phyloP scores from a whole-genome alignment of 768 basidiomycete species.

The Calocybe gangraenosa region DNA sequence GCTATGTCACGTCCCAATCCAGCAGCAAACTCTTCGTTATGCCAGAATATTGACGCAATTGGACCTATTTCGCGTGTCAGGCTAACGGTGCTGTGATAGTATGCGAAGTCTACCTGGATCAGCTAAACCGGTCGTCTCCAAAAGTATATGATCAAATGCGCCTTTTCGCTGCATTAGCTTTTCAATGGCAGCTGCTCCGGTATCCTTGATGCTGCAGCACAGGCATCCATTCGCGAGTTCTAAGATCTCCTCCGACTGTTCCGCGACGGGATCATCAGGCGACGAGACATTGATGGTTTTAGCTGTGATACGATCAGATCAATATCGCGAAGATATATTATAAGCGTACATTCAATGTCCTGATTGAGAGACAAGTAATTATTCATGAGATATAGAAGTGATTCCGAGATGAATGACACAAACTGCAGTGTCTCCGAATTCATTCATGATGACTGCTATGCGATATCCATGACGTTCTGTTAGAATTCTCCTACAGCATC shows the following conservation, averaged over 20 bases:
- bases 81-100: not conserved
- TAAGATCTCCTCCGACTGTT: constrained; percentile 78
- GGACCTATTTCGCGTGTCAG: constrained; percentile 46
- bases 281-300: constrained; percentile 83
- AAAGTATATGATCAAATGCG: constrained; percentile 89
- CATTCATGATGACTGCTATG: constrained; percentile 98
- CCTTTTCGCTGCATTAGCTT: constrained; percentile 85
- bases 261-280: constrained; percentile 53
- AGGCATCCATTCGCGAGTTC: constrained; percentile 95
- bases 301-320: constrained; percentile 39
- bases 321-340: not conserved
- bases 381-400: not conserved
- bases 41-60: constrained; percentile 85
- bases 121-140: constrained; percentile 94
- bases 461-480: constrained; percentile 92
- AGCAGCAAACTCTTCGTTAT: constrained; percentile 73
- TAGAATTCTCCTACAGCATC: constrained; percentile 65
- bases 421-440: constrained; percentile 94
- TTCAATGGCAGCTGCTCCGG: constrained; percentile 90
- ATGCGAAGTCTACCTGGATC: constrained; percentile 69
- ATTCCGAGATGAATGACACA: constrained; percentile 21
- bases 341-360: constrained; percentile 86
- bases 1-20: constrained; percentile 68
- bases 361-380: constrained; percentile 25
- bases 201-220: constrained; percentile 97